Conservation (phyloP, 495 filamentous ascomycete genomes). For the Aspergillus saccharolyticus region DNA sequence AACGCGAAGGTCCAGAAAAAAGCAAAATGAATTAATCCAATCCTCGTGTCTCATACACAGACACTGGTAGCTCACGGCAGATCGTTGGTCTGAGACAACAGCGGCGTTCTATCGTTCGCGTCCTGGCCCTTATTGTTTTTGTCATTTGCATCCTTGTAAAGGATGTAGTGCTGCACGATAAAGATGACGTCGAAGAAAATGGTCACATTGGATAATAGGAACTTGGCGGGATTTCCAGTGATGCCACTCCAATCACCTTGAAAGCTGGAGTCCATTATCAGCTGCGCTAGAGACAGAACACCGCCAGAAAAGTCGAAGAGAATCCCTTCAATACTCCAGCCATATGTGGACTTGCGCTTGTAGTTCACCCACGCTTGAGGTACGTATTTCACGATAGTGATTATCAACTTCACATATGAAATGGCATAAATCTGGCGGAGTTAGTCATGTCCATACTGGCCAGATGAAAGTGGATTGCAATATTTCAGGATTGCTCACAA, state of each 20-base stretch:
- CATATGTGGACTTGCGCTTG: conserved; percentile 71
- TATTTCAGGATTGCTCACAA: conserved; percentile 49
- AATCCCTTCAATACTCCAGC: conserved; percentile 84
- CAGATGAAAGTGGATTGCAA: neutral
- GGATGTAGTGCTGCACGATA: conserved; percentile 77
- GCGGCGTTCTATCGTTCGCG: conserved; percentile 22
- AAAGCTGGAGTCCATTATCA: conserved; percentile 77
- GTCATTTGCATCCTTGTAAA: conserved; percentile 49
- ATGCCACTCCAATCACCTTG: conserved; percentile 86
- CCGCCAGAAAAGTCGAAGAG: conserved; percentile 81
- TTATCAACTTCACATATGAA: conserved; percentile 81
- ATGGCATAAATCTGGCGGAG: conserved; percentile 64
- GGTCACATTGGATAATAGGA: conserved; percentile 74
- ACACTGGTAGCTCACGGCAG: conserved; percentile 7
- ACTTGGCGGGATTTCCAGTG: conserved; percentile 87
- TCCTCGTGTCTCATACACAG: neutral
- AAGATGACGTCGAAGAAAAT: conserved; percentile 86
- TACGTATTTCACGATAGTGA: conserved; percentile 86
- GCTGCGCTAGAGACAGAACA: conserved; percentile 73
- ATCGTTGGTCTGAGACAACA: conserved; percentile 22
- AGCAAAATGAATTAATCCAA: neutral
- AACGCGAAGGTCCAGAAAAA: neutral
- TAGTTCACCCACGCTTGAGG: conserved; percentile 84
- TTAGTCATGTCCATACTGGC: neutral
- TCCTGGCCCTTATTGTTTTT: conserved; percentile 7